Evolutionary conservation across 176 grass and related monocot genomes (phyloP), one percentile per base, ranked within the genome.

Genomic region (Juncus effusus): DNA sequence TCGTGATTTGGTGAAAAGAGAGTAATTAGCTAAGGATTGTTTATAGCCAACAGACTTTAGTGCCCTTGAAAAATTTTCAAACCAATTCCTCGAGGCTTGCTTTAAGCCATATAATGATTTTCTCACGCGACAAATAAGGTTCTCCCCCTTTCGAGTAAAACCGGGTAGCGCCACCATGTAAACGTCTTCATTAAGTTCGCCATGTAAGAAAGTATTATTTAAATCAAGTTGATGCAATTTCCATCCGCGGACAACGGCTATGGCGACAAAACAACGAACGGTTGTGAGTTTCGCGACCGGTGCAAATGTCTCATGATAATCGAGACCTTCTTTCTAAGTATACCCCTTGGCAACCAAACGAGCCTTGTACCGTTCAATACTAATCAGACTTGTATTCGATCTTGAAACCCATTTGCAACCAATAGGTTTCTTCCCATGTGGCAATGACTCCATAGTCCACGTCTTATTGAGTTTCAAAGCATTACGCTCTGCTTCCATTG

Each of bases 41-140:
- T 15, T 39, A 16, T 59, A 73, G 3, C 38, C 69, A 42, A 6
- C 54, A 45, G 10, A 39, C 16, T 19, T 60, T 10, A 73, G 13
- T 28, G 54, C 11, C 11, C 12, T 1, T 0, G 36, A 59, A 7
- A 73, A 56, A 1, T 73, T 73, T 0, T 59, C 3, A 60, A 59
- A 19, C 69, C 54, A 73, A 14, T 73, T 55, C 10, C 38, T 7
- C 28, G 69, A 73, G 13, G 69, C 54, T 60, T 73, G 69, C 5
- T 73, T 73, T 1, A 60, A 9, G 1, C 53, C 11, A 35, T 73
- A 73, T 16, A 61, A 19, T 3, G 54, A 73, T 8, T 73, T 73
- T 1, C 4, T 19, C 42, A 73, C 7, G 11, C 13, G n/a, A 59
- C 38, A 73, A 1, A 42, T 38, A 15, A 42, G 40, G 3, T 16